Evolutionary conservation across 225 moss, liverwort and hornwort genomes (phyloP).

Genomic region (Polytrichum formosum): DNA sequence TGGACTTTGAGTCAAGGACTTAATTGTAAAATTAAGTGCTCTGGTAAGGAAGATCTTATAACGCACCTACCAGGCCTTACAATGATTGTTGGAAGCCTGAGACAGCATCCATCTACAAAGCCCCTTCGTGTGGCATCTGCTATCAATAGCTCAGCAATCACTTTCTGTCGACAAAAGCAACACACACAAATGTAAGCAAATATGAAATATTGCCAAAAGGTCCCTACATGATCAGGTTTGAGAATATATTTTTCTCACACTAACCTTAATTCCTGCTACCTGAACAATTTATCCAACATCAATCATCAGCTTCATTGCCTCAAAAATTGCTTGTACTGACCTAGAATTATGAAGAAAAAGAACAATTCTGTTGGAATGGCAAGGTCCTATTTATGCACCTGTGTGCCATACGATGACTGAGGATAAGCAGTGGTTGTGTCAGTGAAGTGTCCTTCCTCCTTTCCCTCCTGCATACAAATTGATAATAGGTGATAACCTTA

Average conservation of each 20-base stretch:
- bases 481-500: too few relatives aligned
- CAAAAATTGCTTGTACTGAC: neutral
- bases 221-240: too few relatives aligned
- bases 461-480: slow-evolving; percentile 25
- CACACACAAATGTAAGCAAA: neutral
- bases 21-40: too few relatives aligned
- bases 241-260: too few relatives aligned
- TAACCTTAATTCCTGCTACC: too few relatives aligned
- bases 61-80: slow-evolving; percentile 50
- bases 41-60: neutral
- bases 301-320: too few relatives aligned
- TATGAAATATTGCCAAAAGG: too few relatives aligned
- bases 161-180: slow-evolving; percentile 35
- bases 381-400: slow-evolving; percentile 21
- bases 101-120: slow-evolving; percentile 46
- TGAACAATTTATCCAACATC: too few relatives aligned
- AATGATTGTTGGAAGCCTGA: slow-evolving; percentile 46
- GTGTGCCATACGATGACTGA: slow-evolving; percentile 50
- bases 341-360: too few relatives aligned
- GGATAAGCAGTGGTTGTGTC: slow-evolving; percentile 44
- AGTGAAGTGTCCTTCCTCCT: slow-evolving; percentile 27
- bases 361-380: too few relatives aligned
- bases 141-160: slow-evolving; percentile 54
- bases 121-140: slow-evolving; percentile 53
- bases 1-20: too few relatives aligned